Conservation (phyloP, 1,139 yeast genomes). For the Tardiomyces blankii region DNA sequence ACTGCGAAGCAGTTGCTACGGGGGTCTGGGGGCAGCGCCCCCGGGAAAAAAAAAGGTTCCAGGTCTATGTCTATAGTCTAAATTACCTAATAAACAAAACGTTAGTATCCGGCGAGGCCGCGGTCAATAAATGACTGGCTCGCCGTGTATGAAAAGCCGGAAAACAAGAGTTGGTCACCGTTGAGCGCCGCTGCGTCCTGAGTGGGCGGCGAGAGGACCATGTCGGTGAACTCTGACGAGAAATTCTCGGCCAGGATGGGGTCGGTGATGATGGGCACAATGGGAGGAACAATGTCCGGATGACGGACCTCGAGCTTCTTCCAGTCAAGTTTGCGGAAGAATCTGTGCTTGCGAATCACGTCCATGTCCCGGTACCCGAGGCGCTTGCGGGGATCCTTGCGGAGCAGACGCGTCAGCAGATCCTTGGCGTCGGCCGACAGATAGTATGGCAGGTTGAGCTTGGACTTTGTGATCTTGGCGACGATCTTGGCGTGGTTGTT, state of each 20-base stretch:
- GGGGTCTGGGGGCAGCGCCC: too few species aligned
- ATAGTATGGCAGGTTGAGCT: conserved; percentile 68
- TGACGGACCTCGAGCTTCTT: conserved; percentile 41
- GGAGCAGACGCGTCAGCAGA: conserved; percentile 56
- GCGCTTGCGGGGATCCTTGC: conserved; percentile 66
- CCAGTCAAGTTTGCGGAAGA: conserved; percentile 79
- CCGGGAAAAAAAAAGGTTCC: conserved; percentile 4
- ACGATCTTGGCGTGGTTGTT: conserved; percentile 70
- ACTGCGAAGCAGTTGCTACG: too few species aligned
- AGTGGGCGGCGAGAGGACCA: conserved; percentile 27
- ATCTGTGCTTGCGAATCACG: conserved; percentile 55
- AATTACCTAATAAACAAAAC: too few species aligned
- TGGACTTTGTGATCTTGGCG: conserved; percentile 66
- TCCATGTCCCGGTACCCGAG: conserved; percentile 60
- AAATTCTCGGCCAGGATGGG: conserved; percentile 87
- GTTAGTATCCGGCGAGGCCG: conserved; percentile 8
- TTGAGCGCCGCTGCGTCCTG: background rate
- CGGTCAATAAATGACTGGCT: conserved; percentile 18
- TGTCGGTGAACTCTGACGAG: conserved; percentile 77
- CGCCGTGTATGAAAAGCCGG: conserved; percentile 21
- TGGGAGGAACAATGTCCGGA: conserved; percentile 53
- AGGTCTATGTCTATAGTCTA: too few species aligned
- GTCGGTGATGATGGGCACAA: conserved; percentile 74
- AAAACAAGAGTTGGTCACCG: background rate
- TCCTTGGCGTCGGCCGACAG: conserved; percentile 80